Conservation (phyloP, 768 basidiomycete species). For the Hypholoma sublateritium region DNA sequence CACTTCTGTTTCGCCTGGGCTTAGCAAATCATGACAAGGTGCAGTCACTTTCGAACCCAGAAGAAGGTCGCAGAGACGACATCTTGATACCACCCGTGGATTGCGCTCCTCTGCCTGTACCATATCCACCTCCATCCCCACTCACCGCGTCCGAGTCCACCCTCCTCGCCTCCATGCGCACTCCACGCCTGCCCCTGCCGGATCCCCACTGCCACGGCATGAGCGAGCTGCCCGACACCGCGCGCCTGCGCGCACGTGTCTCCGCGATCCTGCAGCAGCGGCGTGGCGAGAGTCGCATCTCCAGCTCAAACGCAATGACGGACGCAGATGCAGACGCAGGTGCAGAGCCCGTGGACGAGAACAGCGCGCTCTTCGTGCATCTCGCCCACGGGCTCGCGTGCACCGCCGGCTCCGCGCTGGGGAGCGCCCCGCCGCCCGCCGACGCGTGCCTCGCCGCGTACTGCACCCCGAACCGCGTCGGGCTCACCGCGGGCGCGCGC, state of each 20-base stretch:
- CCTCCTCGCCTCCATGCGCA: not conserved
- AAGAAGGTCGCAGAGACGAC: no score
- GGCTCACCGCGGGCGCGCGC: slow-evolving; percentile 56
- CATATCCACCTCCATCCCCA: no score
- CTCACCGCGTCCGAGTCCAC: no score
- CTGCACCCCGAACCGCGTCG: slow-evolving; percentile 44
- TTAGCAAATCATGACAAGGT: no score
- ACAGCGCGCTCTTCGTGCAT: slow-evolving; percentile 39
- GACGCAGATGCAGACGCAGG: not conserved
- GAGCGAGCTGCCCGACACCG: slow-evolving; percentile 42
- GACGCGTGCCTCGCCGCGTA: slow-evolving; percentile 56
- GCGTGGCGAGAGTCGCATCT: not conserved
- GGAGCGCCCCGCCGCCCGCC: slow-evolving; percentile 44
- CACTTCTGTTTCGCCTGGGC: no score
- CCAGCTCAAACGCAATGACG: not conserved
- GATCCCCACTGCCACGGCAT: slow-evolving; percentile 43
- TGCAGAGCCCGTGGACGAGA: slow-evolving; percentile 13
- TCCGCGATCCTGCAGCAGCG: slow-evolving; percentile 15
- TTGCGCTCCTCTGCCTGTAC: no score
- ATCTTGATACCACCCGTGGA: no score
- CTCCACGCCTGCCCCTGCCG: not conserved
- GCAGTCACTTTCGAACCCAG: no score
- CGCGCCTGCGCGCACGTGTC: slow-evolving; percentile 35
- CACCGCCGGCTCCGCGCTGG: slow-evolving; percentile 59
- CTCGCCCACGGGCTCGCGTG: slow-evolving; percentile 54